Base-by-base conservation (phyloP, 495 filamentous ascomycete genomes). In the Podospora tetraspora region DNA sequence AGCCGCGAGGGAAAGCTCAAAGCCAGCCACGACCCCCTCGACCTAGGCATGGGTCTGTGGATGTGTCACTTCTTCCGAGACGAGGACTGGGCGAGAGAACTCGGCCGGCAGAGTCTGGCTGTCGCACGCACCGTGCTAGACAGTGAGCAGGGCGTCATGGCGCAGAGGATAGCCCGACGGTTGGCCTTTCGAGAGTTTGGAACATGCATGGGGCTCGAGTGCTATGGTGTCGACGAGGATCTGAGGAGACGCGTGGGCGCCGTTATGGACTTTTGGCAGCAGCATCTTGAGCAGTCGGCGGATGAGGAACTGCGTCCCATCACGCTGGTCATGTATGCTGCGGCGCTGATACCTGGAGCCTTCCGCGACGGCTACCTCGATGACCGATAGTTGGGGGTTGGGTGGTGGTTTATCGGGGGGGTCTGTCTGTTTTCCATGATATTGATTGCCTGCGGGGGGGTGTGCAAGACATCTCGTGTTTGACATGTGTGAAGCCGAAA, bases 31-130 rank as follows among this genome's bases (percentile, higher is more conserved):
- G 88, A 89, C 75, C 78, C 83, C 25, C 68, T 90, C 16, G 88
- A 90, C 75, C 72, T 90, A 64, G 88, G 88, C 0, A 90, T 90
- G 88, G 83, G 87, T 7, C 68, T 90, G 56, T 91, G 88, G 88
- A 84, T 84, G 61, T 79, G 79, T 22, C 86, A 89, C 70, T 88
- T 88, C 76, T 85, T 84, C 69, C 72, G 73, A 1, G 81, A 81
- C 19, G 80, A 82, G 16, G 59, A 57, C 1, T 90, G 88, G 87
- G 86, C 86, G 13, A 69, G 67, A 7, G 70, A 75, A 10, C 68
- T 90, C 63, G 77, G 75, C 1, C 71, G 68, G 13, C 73, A 76
- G 69, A 84, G 85, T 57, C 77, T 87, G 34, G 78, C 79, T 23
- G 76, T 82, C 68, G 78, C 84, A 72, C 75, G 59, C 72, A 80